These are phyloP conservation scores for Chlamydomonas sp. DNA, from an alignment of 139 green algal genomes.

Conservation along the genomic window DNA sequence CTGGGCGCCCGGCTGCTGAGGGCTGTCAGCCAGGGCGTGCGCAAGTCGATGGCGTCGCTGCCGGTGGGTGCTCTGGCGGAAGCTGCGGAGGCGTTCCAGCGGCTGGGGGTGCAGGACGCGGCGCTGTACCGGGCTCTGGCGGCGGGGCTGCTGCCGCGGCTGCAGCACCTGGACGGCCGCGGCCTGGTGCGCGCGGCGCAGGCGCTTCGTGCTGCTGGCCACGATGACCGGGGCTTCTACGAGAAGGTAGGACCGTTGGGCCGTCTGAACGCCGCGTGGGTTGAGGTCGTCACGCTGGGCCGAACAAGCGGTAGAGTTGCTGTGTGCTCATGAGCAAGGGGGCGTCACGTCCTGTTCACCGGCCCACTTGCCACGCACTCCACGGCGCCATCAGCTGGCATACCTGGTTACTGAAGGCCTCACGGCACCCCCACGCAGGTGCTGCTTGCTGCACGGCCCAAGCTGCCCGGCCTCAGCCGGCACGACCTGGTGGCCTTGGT, in stretches of 20 bases:
- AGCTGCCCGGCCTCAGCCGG: background rate
- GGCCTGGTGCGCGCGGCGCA: constrained; percentile 6
- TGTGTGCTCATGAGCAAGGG: background rate
- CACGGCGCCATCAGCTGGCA: background rate
- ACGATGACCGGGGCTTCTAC: background rate
- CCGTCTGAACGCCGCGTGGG: background rate
- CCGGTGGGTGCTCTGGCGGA: constrained; percentile 8
- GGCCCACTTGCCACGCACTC: background rate
- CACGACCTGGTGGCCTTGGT: constrained; percentile 7
- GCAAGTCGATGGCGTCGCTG: background rate
- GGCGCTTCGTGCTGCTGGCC: constrained; percentile 2
- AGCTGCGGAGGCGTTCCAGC: constrained; percentile 1
- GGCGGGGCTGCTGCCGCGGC: background rate
- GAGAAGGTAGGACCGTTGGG: background rate
- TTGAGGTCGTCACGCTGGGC: background rate
- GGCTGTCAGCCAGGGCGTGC: constrained; percentile 10
- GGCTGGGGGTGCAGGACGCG: background rate
- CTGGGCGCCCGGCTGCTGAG: constrained; percentile 16
- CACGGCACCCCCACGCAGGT: background rate
- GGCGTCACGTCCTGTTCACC: too few relatives aligned
- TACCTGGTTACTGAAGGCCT: too few relatives aligned
- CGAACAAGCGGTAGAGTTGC: background rate
- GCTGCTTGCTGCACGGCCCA: background rate
- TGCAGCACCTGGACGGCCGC: constrained; percentile 8
- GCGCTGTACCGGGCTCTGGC: constrained; percentile 14